These are phyloP conservation scores for Blakeslea trispora DNA, from an alignment of 371 early-diverging fungal species.

Conservation along the genomic window DNA sequence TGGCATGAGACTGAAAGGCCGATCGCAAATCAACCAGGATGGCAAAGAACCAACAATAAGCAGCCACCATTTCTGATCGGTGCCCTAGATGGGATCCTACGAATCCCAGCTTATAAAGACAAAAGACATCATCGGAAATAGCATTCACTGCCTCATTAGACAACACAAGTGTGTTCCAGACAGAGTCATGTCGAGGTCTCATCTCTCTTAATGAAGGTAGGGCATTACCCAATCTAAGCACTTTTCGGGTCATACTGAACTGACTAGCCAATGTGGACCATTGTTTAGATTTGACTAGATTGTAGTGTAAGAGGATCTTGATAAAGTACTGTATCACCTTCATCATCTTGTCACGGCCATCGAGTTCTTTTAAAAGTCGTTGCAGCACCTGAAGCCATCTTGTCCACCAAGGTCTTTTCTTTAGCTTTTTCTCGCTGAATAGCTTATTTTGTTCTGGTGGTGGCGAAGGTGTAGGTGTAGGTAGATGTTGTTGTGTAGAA, in stretches of 20 bases:
- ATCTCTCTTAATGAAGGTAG: constrained; percentile 60
- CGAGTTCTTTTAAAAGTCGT: constrained; percentile 48
- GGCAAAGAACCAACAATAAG: constrained; percentile 62
- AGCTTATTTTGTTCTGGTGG: constrained; percentile 12
- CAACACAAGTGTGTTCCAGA: constrained; percentile 15
- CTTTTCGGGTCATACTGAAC: constrained; percentile 74
- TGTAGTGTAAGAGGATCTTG: constrained; percentile 63
- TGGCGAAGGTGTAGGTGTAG: constrained; percentile 20
- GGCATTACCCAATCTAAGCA: constrained; percentile 68
- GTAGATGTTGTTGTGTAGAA: neutral
- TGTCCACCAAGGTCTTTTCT: neutral
- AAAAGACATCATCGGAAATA: constrained; percentile 76
- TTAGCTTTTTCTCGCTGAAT: neutral
- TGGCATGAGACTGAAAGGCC: constrained; percentile 11
- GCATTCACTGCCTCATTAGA: constrained; percentile 63
- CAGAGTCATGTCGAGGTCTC: constrained; percentile 18
- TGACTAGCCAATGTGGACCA: constrained; percentile 61
- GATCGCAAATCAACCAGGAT: constrained; percentile 55
- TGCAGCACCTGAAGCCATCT: constrained; percentile 14
- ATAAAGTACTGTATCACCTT: constrained; percentile 78
- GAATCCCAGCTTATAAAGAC: constrained; percentile 70
- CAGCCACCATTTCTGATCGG: constrained; percentile 52
- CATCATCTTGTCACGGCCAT: constrained; percentile 86
- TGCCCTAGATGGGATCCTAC: constrained; percentile 42
- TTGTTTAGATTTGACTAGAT: constrained; percentile 39